Evolutionary conservation across 2,329 filamentous ascomycete genomes (phyloP).

Genomic region (Aureobasidium pullulans): DNA sequence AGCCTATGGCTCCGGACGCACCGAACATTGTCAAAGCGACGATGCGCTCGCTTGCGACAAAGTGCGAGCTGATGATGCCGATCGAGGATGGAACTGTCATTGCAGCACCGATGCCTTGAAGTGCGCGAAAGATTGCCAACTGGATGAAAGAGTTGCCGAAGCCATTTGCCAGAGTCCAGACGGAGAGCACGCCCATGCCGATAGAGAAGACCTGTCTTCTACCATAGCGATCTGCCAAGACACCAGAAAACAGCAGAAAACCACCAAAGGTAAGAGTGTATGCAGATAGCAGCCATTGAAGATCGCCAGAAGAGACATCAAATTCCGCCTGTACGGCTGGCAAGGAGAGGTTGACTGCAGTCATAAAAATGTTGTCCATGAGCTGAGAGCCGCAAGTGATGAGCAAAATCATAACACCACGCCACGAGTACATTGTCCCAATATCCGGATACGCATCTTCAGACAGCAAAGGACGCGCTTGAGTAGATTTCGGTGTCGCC

Average conservation of each 20-base stretch:
- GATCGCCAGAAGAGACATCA: constrained; percentile 26
- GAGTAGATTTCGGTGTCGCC: not conserved
- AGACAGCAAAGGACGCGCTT: not conserved
- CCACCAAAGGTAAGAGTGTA: constrained; percentile 36
- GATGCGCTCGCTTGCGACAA: constrained; percentile 37
- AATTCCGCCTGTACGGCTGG: constrained; percentile 36
- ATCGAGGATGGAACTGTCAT: constrained; percentile 43
- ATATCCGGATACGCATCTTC: constrained; percentile 24
- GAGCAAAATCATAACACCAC: constrained; percentile 32
- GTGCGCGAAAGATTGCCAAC: constrained; percentile 36
- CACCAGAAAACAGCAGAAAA: constrained; percentile 25
- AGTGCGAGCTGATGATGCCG: constrained; percentile 37
- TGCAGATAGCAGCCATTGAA: constrained; percentile 37
- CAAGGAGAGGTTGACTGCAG: constrained; percentile 32
- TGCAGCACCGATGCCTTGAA: constrained; percentile 41
- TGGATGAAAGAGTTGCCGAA: constrained; percentile 38
- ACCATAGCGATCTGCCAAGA: constrained; percentile 32
- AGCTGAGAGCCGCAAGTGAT: constrained; percentile 37
- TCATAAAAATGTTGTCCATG: constrained; percentile 39
- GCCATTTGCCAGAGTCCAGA: constrained; percentile 17
- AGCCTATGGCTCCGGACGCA: constrained; percentile 34
- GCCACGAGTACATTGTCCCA: constrained; percentile 32
- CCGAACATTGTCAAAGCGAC: constrained; percentile 23
- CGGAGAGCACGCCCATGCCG: constrained; percentile 26
- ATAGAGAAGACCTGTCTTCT: constrained; percentile 33